Evolutionary conservation across 495 filamentous ascomycete genomes (phyloP).

Genomic region (Xylona heveae): DNA sequence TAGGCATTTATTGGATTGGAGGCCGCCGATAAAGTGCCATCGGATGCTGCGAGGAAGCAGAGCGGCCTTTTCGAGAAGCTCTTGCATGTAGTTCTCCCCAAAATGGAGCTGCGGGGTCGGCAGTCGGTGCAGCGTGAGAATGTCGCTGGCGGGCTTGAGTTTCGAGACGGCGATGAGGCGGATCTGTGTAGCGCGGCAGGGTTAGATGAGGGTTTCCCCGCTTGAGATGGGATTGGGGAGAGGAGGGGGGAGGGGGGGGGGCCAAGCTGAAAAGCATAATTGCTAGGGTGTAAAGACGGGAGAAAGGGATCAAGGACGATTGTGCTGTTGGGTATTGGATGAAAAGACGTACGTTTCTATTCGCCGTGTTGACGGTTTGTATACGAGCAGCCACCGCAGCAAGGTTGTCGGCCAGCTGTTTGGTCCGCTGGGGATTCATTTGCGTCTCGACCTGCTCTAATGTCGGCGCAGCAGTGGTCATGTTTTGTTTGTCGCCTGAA

Average conservation of each 20-base stretch:
- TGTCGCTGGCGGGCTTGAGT: slow-evolving; percentile 73
- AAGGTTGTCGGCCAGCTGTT: slow-evolving; percentile 5
- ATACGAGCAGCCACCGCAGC: not conserved
- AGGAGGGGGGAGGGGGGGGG: no score
- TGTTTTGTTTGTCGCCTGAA: no score
- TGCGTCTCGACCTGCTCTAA: slow-evolving; percentile 2
- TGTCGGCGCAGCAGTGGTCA: no score
- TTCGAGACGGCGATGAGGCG: slow-evolving; percentile 89
- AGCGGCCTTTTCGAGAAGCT: slow-evolving; percentile 67
- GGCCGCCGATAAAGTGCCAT: slow-evolving; percentile 92
- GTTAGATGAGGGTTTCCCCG: no score
- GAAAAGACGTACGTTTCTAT: not conserved
- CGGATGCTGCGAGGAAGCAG: slow-evolving; percentile 53
- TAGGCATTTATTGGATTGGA: slow-evolving; percentile 86
- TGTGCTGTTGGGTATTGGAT: not conserved
- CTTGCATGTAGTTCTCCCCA: slow-evolving; percentile 82
- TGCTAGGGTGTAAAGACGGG: no score
- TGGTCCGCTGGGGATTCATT: slow-evolving; percentile 2
- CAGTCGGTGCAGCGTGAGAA: slow-evolving; percentile 54
- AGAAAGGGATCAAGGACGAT: no score
- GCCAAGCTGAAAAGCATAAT: no score
- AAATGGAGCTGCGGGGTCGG: slow-evolving; percentile 49
- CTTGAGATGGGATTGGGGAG: no score
- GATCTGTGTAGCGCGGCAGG: slow-evolving; percentile 32
- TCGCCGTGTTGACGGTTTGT: slow-evolving; percentile 1